Evolutionary conservation across 1,139 yeast species (phyloP), one percentile per base, ranked within the genome.

Genomic region (Hyphopichia wangnamkhiaoensis): DNA sequence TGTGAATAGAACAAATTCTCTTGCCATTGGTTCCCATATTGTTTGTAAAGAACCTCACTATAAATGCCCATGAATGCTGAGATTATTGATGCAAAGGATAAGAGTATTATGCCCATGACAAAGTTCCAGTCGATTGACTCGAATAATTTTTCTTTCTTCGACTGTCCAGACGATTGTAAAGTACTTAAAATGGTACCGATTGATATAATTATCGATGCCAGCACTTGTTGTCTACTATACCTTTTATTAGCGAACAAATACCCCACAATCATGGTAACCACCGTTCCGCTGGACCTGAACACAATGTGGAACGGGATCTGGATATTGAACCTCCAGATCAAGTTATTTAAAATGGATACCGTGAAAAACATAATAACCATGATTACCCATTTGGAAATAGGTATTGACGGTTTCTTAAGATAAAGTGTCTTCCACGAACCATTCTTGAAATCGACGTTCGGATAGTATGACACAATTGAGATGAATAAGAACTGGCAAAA

Each of bases 301-400:
- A 84, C 76, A 25, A 84, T 83, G 52, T 84, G 89, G 25, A 82
- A 63, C 0, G 91, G 90, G 23, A 85, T 75, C 2, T 85, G 75
- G 19, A 85, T 68, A 32, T 79, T 70, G 54, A 65, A 82, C 25
- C 65, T 71, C 63, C 82, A 79, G 1, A 78, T 88, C 42, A 65
- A 59, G 53, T 85, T 85, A 53, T 81, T 83, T 36, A 82, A 60
- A 9, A 76, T 62, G 2, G 84, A 76, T 4, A 78, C 68, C 4
- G 65, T 44, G 47, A 79, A 81, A 53, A 75, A 81, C 49, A 82
- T 55, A 1, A 65, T 44, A 18, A 82, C 82, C 2, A 79, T 67
- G 21, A 72, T 37, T 3, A 73, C 34, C 71, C 82, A 79, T 44
- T 76, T 63, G 23, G 46, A 46, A 29, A 77, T 35, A 0, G 90